Evolutionary conservation across 768 basidiomycete genomes (phyloP).

Genomic region (Kwoniella sp.): DNA sequence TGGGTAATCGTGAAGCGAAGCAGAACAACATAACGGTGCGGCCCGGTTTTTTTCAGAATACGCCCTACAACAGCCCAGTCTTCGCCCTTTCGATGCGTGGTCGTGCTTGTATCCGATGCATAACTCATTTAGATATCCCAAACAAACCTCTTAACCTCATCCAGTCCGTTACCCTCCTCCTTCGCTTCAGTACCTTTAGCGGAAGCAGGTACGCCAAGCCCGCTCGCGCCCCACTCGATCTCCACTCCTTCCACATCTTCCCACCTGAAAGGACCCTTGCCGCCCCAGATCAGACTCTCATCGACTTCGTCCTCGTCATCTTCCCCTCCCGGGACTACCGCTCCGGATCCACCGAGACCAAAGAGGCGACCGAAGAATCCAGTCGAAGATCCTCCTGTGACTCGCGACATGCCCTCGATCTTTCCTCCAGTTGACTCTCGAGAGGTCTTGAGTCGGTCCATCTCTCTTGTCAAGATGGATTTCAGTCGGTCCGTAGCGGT

Average conservation of each 20-base stretch:
- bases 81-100: no score
- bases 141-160: slow-evolving; percentile 39
- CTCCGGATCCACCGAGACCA: slow-evolving; percentile 20
- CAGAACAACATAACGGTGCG: no score
- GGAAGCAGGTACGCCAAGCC: slow-evolving; percentile 21
- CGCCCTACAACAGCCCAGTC: no score
- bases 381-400: slow-evolving; percentile 22
- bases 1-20: no score
- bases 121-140: slow-evolving; percentile 10
- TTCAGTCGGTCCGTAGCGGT: slow-evolving; percentile 41
- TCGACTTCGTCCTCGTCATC: slow-evolving; percentile 39
- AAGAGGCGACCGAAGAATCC: slow-evolving; percentile 34
- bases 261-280: slow-evolving; percentile 48
- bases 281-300: slow-evolving; percentile 53
- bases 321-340: slow-evolving; percentile 9
- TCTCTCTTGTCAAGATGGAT: slow-evolving; percentile 50
- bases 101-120: background rate
- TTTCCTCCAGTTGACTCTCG: slow-evolving; percentile 37
- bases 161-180: slow-evolving; percentile 44
- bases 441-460: slow-evolving; percentile 50
- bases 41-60: no score
- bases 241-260: slow-evolving; percentile 54
- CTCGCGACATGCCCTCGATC: slow-evolving; percentile 50
- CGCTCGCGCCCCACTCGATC: slow-evolving; percentile 44
- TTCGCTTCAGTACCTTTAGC: slow-evolving; percentile 21